Evolutionary conservation across 192 early-diverging fungal genomes (phyloP).

Genomic region (Backusella westeae): DNA sequence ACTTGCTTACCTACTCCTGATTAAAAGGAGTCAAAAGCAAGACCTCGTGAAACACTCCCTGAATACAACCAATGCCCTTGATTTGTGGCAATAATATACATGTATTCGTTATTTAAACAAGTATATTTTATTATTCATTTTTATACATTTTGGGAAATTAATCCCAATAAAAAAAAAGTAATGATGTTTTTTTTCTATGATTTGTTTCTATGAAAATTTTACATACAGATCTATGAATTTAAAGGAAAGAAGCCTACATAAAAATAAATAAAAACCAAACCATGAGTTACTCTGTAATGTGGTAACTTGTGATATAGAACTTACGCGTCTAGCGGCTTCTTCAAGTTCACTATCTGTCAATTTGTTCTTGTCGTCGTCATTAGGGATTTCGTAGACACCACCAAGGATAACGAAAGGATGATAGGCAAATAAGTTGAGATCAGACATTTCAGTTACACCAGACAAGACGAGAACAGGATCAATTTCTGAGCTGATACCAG

Average conservation of each 20-base stretch:
- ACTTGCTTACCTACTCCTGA: conserved; percentile 1
- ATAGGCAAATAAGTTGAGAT: conserved; percentile 49
- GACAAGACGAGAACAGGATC: conserved; percentile 56
- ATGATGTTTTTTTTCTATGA: conserved; percentile 1
- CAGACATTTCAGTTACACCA: conserved; percentile 48
- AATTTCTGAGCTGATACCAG: conserved; percentile 56
- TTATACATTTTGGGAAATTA: conserved; percentile 7
- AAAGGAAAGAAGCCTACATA: conserved; percentile 13
- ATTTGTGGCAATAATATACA: conserved; percentile 4
- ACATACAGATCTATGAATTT: background rate
- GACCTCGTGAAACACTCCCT: conserved; percentile 7
- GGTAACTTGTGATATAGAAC: background rate
- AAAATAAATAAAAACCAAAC: background rate
- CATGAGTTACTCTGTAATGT: background rate
- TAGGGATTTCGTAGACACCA: conserved; percentile 44
- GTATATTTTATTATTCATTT: conserved; percentile 7
- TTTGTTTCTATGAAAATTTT: conserved; percentile 1
- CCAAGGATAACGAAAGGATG: conserved; percentile 53
- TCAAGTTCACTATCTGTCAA: conserved; percentile 29
- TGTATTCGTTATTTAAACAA: conserved; percentile 10
- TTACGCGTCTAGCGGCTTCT: conserved; percentile 32
- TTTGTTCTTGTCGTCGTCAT: conserved; percentile 24
- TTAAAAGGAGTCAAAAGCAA: background rate
- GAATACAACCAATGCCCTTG: background rate
- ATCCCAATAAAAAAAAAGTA: conserved; percentile 9